phyloP scores from a whole-genome alignment of 352 stramenopile species.

The Globisporangium emineosum region DNA sequence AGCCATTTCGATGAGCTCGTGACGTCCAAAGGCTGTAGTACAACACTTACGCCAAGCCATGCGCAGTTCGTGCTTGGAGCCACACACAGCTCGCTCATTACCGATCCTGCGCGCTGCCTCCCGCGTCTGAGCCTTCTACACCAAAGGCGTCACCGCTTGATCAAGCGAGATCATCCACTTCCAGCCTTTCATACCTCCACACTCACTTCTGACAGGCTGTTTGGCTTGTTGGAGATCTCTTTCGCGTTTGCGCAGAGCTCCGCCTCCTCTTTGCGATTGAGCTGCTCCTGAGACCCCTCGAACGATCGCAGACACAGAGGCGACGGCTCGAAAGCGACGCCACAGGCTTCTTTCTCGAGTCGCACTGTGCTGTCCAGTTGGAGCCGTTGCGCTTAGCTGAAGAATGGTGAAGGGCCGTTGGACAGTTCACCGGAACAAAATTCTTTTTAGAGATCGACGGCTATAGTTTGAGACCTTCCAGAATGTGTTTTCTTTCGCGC shows the following conservation, averaged over 20 bases:
- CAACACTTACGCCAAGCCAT: not conserved
- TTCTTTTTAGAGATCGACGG: no score
- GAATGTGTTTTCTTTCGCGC: conserved; percentile 6
- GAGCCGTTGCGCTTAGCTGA: not conserved
- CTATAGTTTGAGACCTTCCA: not conserved
- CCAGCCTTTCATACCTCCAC: no score
- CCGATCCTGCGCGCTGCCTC: not conserved
- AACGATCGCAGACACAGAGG: not conserved
- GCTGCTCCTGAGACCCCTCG: no score
- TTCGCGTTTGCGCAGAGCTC: not conserved
- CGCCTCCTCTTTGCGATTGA: not conserved
- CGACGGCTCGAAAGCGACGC: not conserved
- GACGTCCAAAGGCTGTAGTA: not conserved
- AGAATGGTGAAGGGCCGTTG: not conserved
- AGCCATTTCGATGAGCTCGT: not conserved
- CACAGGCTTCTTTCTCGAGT: not conserved
- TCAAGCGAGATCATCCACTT: not conserved
- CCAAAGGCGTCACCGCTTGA: not conserved
- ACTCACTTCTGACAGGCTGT: no score
- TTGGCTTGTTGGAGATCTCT: not conserved
- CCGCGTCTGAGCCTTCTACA: not conserved
- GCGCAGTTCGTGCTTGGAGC: not conserved
- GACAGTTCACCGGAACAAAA: not conserved
- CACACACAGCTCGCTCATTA: not conserved
- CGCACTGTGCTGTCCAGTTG: not conserved